Evolutionary conservation across 2,329 filamentous ascomycete species (phyloP).

Genomic region (Aspergillus tanneri): DNA sequence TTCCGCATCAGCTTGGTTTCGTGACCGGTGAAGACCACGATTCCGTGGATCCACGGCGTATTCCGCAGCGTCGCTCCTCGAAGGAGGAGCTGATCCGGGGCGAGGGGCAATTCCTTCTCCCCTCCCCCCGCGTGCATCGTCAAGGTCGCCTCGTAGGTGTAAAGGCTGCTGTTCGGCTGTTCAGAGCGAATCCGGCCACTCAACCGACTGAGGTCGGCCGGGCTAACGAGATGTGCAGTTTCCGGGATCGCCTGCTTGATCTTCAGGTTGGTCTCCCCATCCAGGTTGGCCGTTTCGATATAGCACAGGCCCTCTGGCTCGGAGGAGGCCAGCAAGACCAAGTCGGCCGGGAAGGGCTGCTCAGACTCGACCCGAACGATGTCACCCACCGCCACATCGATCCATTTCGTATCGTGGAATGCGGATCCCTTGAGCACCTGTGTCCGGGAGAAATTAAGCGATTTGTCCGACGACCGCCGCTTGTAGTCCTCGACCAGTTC

Average conservation of each 20-base stretch:
- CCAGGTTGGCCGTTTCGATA: slow-evolving; percentile 96
- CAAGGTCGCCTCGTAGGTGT: slow-evolving; percentile 95
- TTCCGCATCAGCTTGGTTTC: slow-evolving; percentile 99
- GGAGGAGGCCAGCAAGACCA: slow-evolving; percentile 88
- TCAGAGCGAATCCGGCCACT: slow-evolving; percentile 88
- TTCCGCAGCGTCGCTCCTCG: slow-evolving; percentile 92
- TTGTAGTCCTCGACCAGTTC: slow-evolving; percentile 93
- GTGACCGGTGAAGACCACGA: slow-evolving; percentile 95
- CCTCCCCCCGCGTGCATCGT: slow-evolving; percentile 87
- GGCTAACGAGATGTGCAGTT: slow-evolving; percentile 82
- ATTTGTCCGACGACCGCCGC: slow-evolving; percentile 79
- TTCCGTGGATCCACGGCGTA: slow-evolving; percentile 93
- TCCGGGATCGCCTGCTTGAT: slow-evolving; percentile 97
- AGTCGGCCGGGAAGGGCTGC: slow-evolving; percentile 88
- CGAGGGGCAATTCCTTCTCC: slow-evolving; percentile 86
- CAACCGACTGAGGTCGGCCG: slow-evolving; percentile 78
- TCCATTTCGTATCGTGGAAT: slow-evolving; percentile 88
- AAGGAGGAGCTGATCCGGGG: slow-evolving; percentile 88
- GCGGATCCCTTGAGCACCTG: slow-evolving; percentile 76
- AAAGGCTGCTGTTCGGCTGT: slow-evolving; percentile 96
- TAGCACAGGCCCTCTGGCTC: slow-evolving; percentile 98
- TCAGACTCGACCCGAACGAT: slow-evolving; percentile 92
- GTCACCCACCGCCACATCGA: slow-evolving; percentile 89
- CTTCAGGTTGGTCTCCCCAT: slow-evolving; percentile 97
- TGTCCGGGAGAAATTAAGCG: slow-evolving; percentile 84